Base-by-base conservation (phyloP, 495 filamentous ascomycete genomes). In the Trichoderma erinaceum region DNA sequence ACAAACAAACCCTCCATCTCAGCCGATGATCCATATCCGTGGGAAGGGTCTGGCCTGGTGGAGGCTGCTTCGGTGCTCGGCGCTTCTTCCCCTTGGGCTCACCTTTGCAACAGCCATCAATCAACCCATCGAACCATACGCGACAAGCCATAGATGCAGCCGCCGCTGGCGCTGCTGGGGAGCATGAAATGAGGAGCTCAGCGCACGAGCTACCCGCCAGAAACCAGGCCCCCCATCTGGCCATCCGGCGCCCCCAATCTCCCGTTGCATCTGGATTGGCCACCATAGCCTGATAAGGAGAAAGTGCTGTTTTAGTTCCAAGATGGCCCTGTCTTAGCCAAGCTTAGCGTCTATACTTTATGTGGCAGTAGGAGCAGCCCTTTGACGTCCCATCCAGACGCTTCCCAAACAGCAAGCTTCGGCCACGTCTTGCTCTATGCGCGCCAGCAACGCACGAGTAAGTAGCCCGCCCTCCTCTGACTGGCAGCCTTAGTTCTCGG, bases 291-390 rank as follows among this genome's bases (percentile, higher is more conserved):
- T 61, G 56, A 61, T 61, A 61, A 61, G 56, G 56, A 29, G 56
- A 32, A 61, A 11, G 56, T 23, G 25, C 29, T 7, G 27, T 61
- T 32, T 15, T 61, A 29, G 27, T 12, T 61, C 25, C 16, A 18
- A 61, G 56, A 61, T 61, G 27, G 56, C 56, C 25, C 56, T 61
- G 56, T 61, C 56, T 61, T 61, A 18, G 56, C 56, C 56, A 61
- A 61, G 56, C 23, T 4, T 29, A 27, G 56, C 56, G 52, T 32
- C 56, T 61, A 29, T 61, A 56, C 50, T 56, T n/a, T 11, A 56
- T 56, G 50, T 56, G 50, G 50, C 50, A 52, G 48, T 52, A 52
- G 48, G 29, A 29, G 29, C 29, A 48, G 44, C n/a, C 8, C 16
- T 21, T 25, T 25, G 3, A 25, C 21, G 18, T 56, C 2, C 50